These are phyloP conservation scores for Podaxis sp. DNA, from an alignment of 768 basidiomycete species.

Conservation along the genomic window DNA sequence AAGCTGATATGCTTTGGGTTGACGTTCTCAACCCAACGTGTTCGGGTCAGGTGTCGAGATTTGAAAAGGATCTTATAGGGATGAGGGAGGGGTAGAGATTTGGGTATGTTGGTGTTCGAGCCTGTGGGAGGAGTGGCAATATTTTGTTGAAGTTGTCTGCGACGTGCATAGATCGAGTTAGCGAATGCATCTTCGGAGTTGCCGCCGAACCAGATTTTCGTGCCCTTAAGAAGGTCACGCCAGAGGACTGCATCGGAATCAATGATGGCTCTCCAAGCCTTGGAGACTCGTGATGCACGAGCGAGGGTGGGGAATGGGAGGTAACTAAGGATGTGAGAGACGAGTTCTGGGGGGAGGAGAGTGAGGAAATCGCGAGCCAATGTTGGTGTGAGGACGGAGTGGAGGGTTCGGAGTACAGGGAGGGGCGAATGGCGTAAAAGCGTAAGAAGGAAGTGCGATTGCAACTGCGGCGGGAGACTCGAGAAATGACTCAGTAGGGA, in stretches of 20 bases:
- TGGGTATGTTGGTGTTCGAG: slow-evolving; percentile 28
- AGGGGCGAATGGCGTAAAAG: slow-evolving; percentile 90
- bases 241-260: slow-evolving; percentile 90
- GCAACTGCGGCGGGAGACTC: slow-evolving; percentile 73
- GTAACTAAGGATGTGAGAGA: slow-evolving; percentile 83
- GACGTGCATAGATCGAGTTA: slow-evolving; percentile 61
- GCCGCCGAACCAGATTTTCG: slow-evolving; percentile 87
- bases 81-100: slow-evolving; percentile 68
- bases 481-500: slow-evolving; percentile 80
- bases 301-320: slow-evolving; percentile 82
- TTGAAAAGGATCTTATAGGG: slow-evolving; percentile 86
- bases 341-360: slow-evolving; percentile 88
- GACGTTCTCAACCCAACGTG: slow-evolving; percentile 74
- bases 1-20: slow-evolving; percentile 79
- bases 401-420: slow-evolving; percentile 85
- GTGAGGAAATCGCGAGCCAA: slow-evolving; percentile 94
- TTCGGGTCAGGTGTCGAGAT: slow-evolving; percentile 40
- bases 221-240: slow-evolving; percentile 80
- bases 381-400: slow-evolving; percentile 85
- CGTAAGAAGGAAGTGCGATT: slow-evolving; percentile 92
- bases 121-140: slow-evolving; percentile 23
- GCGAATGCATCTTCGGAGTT: slow-evolving; percentile 83
- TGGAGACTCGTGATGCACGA: slow-evolving; percentile 85
- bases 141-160: slow-evolving; percentile 37
- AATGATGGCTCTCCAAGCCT: slow-evolving; percentile 87